Evolutionary conservation across 2,329 filamentous ascomycete genomes (phyloP).

Genomic region (Colletotrichum plurivorum): DNA sequence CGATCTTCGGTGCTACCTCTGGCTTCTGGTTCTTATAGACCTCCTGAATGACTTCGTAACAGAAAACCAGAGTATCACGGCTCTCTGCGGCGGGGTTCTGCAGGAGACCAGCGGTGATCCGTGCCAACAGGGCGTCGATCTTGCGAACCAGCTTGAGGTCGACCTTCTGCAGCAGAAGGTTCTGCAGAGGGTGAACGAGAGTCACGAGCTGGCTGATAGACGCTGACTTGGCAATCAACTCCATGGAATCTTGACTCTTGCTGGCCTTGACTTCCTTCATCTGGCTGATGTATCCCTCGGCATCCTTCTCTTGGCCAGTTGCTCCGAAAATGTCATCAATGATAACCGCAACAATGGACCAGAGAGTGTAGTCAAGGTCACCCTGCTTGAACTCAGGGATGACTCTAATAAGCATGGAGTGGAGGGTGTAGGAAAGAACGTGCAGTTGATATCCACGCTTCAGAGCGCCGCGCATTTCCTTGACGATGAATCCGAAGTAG

Average conservation of each 20-base stretch:
- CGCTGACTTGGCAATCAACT: conserved; percentile 86
- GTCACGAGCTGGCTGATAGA: conserved; percentile 81
- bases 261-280: conserved; percentile 99
- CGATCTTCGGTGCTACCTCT: conserved; percentile 66
- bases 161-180: conserved; percentile 86
- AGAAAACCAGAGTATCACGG: conserved; percentile 90
- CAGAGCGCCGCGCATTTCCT: conserved; percentile 87
- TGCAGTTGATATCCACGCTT: conserved; percentile 93
- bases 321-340: conserved; percentile 98
- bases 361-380: conserved; percentile 89
- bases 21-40: conserved; percentile 78
- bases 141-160: conserved; percentile 88
- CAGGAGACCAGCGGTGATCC: conserved; percentile 86
- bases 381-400: conserved; percentile 82
- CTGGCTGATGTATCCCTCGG: conserved; percentile 92
- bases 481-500: conserved; percentile 93
- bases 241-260: conserved; percentile 98
- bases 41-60: conserved; percentile 92
- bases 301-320: conserved; percentile 95
- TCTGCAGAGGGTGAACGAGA: conserved; percentile 83
- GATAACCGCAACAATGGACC: conserved; percentile 83
- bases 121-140: conserved; percentile 88
- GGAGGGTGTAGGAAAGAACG: conserved; percentile 94
- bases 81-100: conserved; percentile 85
- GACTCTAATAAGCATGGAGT: conserved; percentile 86